A percentile compares a stretch with the other conserved stretches of the same genome.
Conservation (phyloP, 768 basidiomycete species). For the Xanthoconium purpureum region DNA sequence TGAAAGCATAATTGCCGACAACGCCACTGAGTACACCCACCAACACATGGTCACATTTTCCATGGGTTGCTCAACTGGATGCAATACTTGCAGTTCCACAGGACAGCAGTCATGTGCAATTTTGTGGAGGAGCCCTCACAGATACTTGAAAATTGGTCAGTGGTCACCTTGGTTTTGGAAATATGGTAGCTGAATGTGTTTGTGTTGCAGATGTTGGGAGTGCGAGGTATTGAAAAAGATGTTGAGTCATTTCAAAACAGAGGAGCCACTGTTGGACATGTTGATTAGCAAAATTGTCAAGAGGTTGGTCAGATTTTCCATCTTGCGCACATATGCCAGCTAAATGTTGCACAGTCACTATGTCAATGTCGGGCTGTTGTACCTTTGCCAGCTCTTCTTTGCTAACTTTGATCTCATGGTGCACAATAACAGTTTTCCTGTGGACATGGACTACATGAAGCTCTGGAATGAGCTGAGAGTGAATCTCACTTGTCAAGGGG, state of each 20-base stretch:
- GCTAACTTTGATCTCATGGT: conserved; percentile 34
- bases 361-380: conserved; percentile 79
- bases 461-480: conserved; percentile 76
- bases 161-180: background rate
- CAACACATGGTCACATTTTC: conserved; percentile 48
- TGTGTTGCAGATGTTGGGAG: conserved; percentile 66
- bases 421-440: conserved; percentile 41
- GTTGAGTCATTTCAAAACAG: conserved; percentile 78
- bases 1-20: conserved; percentile 56
- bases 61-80: conserved; percentile 68
- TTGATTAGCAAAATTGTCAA: conserved; percentile 75
- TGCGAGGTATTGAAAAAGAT: conserved; percentile 70
- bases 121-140: conserved; percentile 90
- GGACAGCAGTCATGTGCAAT: conserved; percentile 74
- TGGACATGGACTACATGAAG: conserved; percentile 61
- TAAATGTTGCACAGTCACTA: conserved; percentile 48
- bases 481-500: conserved; percentile 66
- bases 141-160: conserved; percentile 88
- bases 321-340: background rate
- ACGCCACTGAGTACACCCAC: conserved; percentile 69
- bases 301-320: conserved; percentile 43
- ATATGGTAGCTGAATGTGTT: background rate
- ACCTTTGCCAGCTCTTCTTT: conserved; percentile 71
- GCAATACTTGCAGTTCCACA: conserved; percentile 75
- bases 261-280: conserved; percentile 65